Evolutionary conservation across 352 stramenopile genomes (phyloP).

Genomic region (Discostella stelligera): DNA sequence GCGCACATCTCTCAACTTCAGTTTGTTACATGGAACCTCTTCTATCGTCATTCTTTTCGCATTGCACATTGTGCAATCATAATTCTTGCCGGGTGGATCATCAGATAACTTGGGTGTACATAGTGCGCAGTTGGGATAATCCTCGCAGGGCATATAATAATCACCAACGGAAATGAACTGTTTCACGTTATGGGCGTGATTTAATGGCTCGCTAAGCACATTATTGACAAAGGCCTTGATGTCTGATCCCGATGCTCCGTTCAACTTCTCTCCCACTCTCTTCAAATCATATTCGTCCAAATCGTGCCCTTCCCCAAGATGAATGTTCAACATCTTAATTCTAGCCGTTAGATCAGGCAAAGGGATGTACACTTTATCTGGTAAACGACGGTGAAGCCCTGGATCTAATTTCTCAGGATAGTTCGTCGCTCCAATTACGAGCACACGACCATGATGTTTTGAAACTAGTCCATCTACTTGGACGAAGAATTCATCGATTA

Average conservation of each 20-base stretch:
- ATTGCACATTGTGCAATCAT: conserved; percentile 76
- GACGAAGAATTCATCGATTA: conserved; percentile 98
- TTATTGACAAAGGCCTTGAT: conserved; percentile 96
- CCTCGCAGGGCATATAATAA: conserved; percentile 67
- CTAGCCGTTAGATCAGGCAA: conserved; percentile 88
- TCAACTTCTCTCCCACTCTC: conserved; percentile 88
- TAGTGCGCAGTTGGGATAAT: conserved; percentile 80
- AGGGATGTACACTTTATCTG: conserved; percentile 98
- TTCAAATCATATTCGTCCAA: conserved; percentile 93
- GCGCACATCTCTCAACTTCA: conserved; percentile 81
- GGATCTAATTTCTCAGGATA: conserved; percentile 90
- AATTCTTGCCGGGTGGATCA: conserved; percentile 64
- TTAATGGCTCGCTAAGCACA: conserved; percentile 93
- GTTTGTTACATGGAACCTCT: conserved; percentile 83
- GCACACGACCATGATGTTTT: conserved; percentile 73
- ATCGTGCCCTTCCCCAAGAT: conserved; percentile 96
- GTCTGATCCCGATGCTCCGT: conserved; percentile 95
- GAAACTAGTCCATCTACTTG: conserved; percentile 96
- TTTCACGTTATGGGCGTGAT: conserved; percentile 93
- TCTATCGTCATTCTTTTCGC: conserved; percentile 83
- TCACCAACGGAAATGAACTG: conserved; percentile 75
- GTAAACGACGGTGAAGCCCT: conserved; percentile 93
- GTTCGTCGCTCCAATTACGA: conserved; percentile 97
- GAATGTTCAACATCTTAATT: conserved; percentile 94
- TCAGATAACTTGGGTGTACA: conserved; percentile 51